Evolutionary conservation across 768 basidiomycete genomes (phyloP).

Genomic region (Tricholoma hemisulphureum): DNA sequence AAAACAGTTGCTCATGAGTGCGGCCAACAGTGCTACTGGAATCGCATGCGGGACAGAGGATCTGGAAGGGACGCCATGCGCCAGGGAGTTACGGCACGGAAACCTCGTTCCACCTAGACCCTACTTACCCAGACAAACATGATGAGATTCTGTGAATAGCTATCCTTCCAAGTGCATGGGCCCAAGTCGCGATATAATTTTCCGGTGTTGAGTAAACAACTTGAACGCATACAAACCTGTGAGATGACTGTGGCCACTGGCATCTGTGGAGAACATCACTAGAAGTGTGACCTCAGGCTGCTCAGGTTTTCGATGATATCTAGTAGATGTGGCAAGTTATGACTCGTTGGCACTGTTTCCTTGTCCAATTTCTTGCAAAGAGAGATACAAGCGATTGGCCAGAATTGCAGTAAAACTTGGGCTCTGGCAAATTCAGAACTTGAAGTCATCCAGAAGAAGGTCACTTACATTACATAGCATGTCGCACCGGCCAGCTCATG

Average conservation of each 20-base stretch:
- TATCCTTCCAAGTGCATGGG: too few species aligned
- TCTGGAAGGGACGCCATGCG: too few species aligned
- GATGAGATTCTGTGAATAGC: too few species aligned
- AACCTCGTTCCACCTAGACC: too few species aligned
- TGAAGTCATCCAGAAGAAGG: not conserved
- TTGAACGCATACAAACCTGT: not conserved
- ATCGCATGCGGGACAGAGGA: too few species aligned
- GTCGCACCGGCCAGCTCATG: too few species aligned
- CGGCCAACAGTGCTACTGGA: too few species aligned
- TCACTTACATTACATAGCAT: not conserved
- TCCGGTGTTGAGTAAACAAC: not conserved
- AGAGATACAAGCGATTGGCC: conserved; percentile 20
- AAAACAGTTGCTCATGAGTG: too few species aligned
- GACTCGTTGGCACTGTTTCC: conserved; percentile 1
- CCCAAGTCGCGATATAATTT: too few species aligned
- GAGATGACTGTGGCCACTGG: not conserved
- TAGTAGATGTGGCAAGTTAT: not conserved
- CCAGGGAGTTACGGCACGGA: too few species aligned
- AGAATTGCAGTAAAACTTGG: conserved; percentile 19
- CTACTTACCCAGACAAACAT: too few species aligned
- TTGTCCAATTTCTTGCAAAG: conserved; percentile 17
- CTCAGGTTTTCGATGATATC: not conserved
- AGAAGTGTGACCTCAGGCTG: not conserved
- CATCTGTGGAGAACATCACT: not conserved
- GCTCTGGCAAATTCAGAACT: not conserved